Base-by-base conservation (phyloP, 2,329 filamentous ascomycete species). In the Botrytis deweyae region DNA sequence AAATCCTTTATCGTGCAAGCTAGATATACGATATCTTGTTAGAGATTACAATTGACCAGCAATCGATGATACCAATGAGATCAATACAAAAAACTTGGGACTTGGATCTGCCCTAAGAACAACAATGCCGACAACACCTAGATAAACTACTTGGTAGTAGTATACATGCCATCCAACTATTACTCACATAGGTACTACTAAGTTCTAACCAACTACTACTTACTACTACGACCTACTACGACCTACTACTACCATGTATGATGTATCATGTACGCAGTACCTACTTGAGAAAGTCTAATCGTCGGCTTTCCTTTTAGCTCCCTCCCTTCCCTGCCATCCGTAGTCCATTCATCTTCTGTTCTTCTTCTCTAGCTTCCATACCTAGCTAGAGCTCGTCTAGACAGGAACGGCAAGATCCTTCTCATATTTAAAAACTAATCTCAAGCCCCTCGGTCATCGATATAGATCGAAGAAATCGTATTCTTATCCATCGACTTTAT, bases 401-500 rank as follows among this genome's bases (percentile, higher is more conserved):
- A 40, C 65, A 55, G 22, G 64, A 25, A 40, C 44, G 33, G 64
- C 46, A 67, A 67, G 52, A 68, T 55, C 65, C 65, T 68, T 29
- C 20, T 68, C 29, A 65, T 29, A 65, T n/a, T 40, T 46, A 38
- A 67, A 52, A 25, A n/a, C 44, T 44, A 52, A 67, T 16, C 12
- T 29, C 18, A 36, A 52, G 29, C 64, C 64, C 64, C 46, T 52
- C 64, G 22, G 9, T 68, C 66, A 68, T 58, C 66, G 66, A 42
- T 25, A 33, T 42, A 20, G 36, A 58, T 22, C 16, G 20, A 52
- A 16, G 49, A 42, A 58, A 42, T 68, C 66, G 66, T 55, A 68
- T 68, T 55, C 66, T 68, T 68, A 68, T 68, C 25, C 66, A 68
- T 40, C 49, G 49, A 29, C 16, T 64, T 42, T 64, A 64, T 64